These are phyloP conservation scores for Chloris gayana DNA, from an alignment of 176 grass and related monocot genomes.

Conservation along the genomic window DNA sequence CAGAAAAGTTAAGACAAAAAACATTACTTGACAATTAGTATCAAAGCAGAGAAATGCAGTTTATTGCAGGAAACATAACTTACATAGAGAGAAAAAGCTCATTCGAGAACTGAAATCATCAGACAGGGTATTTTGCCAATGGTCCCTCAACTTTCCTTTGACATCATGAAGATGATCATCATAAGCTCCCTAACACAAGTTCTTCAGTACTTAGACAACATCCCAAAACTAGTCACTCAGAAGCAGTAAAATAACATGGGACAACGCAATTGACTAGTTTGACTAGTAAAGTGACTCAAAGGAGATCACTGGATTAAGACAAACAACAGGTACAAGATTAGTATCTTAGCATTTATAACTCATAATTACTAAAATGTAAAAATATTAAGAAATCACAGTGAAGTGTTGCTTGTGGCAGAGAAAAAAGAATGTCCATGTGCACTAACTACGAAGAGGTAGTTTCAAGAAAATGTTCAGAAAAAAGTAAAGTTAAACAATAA, in stretches of 20 bases:
- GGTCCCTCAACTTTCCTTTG: slow-evolving; percentile 58
- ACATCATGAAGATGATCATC: slow-evolving; percentile 45
- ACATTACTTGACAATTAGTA: neutral
- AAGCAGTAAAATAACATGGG: slow-evolving; percentile 13
- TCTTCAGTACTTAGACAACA: no score
- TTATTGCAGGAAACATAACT: slow-evolving; percentile 34
- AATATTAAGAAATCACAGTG: slow-evolving; percentile 1
- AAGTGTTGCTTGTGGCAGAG: neutral
- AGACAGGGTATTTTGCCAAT: slow-evolving; percentile 56
- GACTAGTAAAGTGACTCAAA: neutral
- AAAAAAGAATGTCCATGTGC: no score
- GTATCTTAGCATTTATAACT: slow-evolving; percentile 12
- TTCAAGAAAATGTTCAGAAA: no score
- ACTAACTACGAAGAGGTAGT: no score
- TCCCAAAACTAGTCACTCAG: neutral
- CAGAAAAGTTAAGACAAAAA: neutral
- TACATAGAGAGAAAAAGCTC: slow-evolving; percentile 74
- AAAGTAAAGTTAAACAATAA: no score
- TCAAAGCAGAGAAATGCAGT: neutral
- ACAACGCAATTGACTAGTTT: slow-evolving; percentile 1
- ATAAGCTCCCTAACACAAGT: slow-evolving; percentile 43
- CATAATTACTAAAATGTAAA: neutral
- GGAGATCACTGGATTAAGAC: neutral
- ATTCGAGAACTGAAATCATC: slow-evolving; percentile 51
- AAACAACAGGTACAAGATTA: slow-evolving; percentile 8